Evolutionary conservation across 441 rosid species (phyloP), one percentile per base, ranked within the genome.

Genomic region (Jatropha podagrica): DNA sequence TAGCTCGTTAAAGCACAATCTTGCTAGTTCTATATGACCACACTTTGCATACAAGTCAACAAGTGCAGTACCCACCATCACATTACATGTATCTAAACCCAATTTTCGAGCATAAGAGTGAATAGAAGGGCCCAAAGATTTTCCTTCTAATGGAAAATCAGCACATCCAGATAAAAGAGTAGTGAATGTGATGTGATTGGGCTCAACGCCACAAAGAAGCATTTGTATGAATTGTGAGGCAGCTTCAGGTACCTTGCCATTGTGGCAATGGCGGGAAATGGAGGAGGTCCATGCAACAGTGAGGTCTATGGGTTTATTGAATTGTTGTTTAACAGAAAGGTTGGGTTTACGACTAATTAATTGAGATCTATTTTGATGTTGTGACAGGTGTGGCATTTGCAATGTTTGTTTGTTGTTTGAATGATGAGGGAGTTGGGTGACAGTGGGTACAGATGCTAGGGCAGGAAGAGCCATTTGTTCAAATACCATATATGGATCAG

Each of bases 41-140:
- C 77, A 77, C 77, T 92, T 94, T 0, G 90, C 88, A 51, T 90
- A 92, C 97, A 90, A 88, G 14, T 84, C 83, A 67, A 87, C 77
- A 54, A 90, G 81, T 9, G 90, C 90, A 4, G 96, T 90, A 37
- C 92, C 94, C 69, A 94, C 97, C 87, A 86, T 87, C 80, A 94
- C 94, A 65, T 92, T 77, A 61, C 73, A 72, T 71, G 72, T 79
- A 54, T 84, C 90, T 75, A 88, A 75, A 2, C 94, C 93, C 55
- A 86, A 80, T 81, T 92, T 94, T 75, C 85, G 85, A 56, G 85
- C 88, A 76, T 83, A 83, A 0, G 87, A 92, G 75, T 94, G 98
- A 74, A 92, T 73, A 77, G 77, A 74, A 79, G 84, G 83, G 32
- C 93, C 89, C 12, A 92, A 80, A 77, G 13, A 13, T 72, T 72